Conservation (phyloP, 169 alveolate species). For the Plasmodium relictum region DNA sequence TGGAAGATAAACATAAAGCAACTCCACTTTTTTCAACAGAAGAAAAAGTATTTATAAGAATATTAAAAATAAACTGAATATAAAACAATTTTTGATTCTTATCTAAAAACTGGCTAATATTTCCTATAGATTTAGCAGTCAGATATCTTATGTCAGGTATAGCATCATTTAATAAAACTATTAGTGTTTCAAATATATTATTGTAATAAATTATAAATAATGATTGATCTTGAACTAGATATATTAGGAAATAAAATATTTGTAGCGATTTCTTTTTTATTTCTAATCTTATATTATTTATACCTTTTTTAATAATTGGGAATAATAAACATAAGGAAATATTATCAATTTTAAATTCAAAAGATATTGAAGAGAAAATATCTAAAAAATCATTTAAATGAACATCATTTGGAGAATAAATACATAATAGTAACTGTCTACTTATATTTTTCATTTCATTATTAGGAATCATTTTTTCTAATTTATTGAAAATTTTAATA, state of each 20-base stretch:
- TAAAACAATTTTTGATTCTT: constrained; percentile 48
- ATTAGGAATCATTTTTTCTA: constrained; percentile 62
- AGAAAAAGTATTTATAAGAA: constrained; percentile 29
- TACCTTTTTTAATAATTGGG: constrained; percentile 70
- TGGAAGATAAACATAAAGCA: constrained; percentile 51
- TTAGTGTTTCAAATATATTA: constrained; percentile 33
- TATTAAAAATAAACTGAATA: constrained; percentile 63
- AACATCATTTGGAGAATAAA: constrained; percentile 72
- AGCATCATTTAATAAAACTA: constrained; percentile 52
- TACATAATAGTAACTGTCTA: constrained; percentile 63
- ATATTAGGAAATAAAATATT: constrained; percentile 68
- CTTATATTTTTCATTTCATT: constrained; percentile 58
- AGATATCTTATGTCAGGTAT: constrained; percentile 68
- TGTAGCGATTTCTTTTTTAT: constrained; percentile 63
- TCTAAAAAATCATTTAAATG: constrained; percentile 71
- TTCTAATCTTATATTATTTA: constrained; percentile 67
- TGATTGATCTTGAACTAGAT: constrained; percentile 28
- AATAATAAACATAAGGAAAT: constrained; percentile 53
- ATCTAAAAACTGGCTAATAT: constrained; percentile 52
- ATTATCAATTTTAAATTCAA: constrained; percentile 72
- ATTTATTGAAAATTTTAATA: constrained; percentile 65
- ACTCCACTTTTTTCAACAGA: constrained; percentile 75
- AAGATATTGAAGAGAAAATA: constrained; percentile 47
- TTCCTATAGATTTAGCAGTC: constrained; percentile 67
- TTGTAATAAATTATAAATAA: constrained; percentile 61